Evolutionary conservation across 176 grass and related monocot genomes (phyloP).

Genomic region (Aechmea fasciata): DNA sequence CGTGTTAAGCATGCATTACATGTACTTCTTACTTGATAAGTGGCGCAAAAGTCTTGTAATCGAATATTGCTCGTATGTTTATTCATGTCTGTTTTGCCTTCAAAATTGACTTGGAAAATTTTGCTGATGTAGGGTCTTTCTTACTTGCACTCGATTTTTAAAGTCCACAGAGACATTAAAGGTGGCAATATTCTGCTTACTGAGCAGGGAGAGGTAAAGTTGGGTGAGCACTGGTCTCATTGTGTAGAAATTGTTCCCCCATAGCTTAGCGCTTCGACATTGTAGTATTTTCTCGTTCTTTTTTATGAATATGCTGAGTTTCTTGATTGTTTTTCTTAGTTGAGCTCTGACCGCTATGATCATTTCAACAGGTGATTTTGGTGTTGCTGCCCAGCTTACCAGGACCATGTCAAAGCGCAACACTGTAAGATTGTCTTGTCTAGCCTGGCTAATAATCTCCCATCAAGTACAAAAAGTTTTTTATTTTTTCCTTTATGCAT

Average conservation of each 20-base stretch:
- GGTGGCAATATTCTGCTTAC: slow-evolving; percentile 98
- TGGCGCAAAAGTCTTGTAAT: background rate
- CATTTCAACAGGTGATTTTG: slow-evolving; percentile 83
- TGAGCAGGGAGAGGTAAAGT: slow-evolving; percentile 99
- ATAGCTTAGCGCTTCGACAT: slow-evolving; percentile 19
- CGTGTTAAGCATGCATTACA: too few species aligned
- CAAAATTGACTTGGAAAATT: slow-evolving; percentile 11
- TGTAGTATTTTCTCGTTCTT: background rate
- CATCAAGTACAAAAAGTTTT: background rate
- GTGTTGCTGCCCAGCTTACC: slow-evolving; percentile 93
- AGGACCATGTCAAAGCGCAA: slow-evolving; percentile 99
- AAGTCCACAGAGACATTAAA: slow-evolving; percentile 99
- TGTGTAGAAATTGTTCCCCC: slow-evolving; percentile 1
- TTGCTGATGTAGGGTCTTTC: slow-evolving; percentile 74
- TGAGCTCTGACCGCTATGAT: slow-evolving; percentile 7
- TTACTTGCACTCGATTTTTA: slow-evolving; percentile 99
- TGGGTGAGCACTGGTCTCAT: slow-evolving; percentile 48
- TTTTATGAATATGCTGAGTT: slow-evolving; percentile 17
- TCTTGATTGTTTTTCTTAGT: too few species aligned
- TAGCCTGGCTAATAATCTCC: background rate
- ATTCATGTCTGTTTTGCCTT: slow-evolving; percentile 9
- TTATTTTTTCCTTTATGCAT: background rate
- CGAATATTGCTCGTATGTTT: background rate
- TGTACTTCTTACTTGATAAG: too few species aligned
- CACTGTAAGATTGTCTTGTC: slow-evolving; percentile 44